phyloP scores from a whole-genome alignment of 2,329 filamentous ascomycete species.

The Bimuria novae-zelandiae region DNA sequence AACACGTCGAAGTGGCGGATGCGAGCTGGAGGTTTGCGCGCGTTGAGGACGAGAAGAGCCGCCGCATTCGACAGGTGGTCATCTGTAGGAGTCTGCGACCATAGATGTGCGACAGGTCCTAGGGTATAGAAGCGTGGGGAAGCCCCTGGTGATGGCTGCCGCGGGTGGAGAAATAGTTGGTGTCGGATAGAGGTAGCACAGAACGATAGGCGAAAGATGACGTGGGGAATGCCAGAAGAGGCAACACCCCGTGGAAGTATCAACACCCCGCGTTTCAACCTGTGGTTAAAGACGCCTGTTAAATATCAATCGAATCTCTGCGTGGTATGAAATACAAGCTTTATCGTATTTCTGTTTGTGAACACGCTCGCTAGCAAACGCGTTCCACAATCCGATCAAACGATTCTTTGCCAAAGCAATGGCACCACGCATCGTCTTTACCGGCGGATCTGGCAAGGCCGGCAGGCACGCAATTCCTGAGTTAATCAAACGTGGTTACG shows the following conservation, averaged over 20 bases:
- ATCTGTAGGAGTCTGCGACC: constrained; percentile 41
- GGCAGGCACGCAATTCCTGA: constrained; percentile 60
- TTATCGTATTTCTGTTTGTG: neutral
- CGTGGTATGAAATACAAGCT: neutral
- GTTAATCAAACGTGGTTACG: constrained; percentile 56
- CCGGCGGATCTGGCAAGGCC: constrained; percentile 57
- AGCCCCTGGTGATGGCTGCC: constrained; percentile 5
- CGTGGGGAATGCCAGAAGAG: constrained; percentile 8
- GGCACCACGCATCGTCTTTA: constrained; percentile 46
- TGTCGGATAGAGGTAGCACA: constrained; percentile 5
- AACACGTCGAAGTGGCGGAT: constrained; percentile 23
- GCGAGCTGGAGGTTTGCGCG: constrained; percentile 34
- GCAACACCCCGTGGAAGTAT: neutral
- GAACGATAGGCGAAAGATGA: constrained; percentile 18
- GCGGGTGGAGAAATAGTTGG: constrained; percentile 6
- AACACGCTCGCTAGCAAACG: neutral
- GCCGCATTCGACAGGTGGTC: constrained; percentile 54
- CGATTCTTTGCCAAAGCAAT: constrained; percentile 17
- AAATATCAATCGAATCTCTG: neutral
- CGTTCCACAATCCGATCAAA: neutral
- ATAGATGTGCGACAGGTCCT: constrained; percentile 27
- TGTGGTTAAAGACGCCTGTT: constrained; percentile 1
- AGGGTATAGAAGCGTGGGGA: constrained; percentile 9
- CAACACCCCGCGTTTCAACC: constrained; percentile 7
- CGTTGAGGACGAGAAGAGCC: constrained; percentile 48